Evolutionary conservation across 345 rosid species (phyloP).

Genomic region (Brassica carinata): DNA sequence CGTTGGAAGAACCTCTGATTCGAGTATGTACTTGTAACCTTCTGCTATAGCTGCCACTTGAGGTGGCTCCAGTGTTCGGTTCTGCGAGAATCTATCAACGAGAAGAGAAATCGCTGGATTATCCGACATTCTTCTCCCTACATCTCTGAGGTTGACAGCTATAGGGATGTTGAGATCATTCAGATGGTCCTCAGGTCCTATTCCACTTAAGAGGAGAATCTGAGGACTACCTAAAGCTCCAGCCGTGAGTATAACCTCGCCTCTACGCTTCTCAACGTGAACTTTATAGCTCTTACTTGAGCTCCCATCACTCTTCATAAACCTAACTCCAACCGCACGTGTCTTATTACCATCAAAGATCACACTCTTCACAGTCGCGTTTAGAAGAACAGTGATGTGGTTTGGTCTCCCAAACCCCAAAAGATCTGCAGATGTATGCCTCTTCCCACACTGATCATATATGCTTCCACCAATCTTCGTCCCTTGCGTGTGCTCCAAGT

Average conservation of each 20-base stretch:
- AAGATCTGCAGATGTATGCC: constrained; percentile 79
- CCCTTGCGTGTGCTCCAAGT: constrained; percentile 65
- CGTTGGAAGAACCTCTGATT: constrained; percentile 53
- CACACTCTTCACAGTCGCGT: constrained; percentile 60
- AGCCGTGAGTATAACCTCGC: constrained; percentile 71
- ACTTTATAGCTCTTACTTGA: constrained; percentile 49
- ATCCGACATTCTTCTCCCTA: constrained; percentile 65
- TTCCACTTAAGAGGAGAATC: constrained; percentile 65
- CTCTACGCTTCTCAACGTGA: constrained; percentile 51
- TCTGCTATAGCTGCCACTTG: constrained; percentile 64
- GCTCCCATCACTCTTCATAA: constrained; percentile 58
- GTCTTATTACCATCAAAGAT: constrained; percentile 49
- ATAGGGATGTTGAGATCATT: constrained; percentile 50
- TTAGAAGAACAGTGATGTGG: constrained; percentile 55
- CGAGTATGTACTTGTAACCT: constrained; percentile 55
- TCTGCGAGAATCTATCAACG: constrained; percentile 45
- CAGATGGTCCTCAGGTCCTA: constrained; percentile 61
- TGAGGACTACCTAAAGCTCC: constrained; percentile 84
- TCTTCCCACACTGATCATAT: constrained; percentile 59
- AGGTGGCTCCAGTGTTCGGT: constrained; percentile 62
- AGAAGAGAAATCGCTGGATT: constrained; percentile 57
- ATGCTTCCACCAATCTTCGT: constrained; percentile 75
- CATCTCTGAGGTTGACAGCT: constrained; percentile 42
- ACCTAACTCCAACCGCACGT: constrained; percentile 54
- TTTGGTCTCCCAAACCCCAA: constrained; percentile 52